Percentiles rank a stretch among this genome's conserved stretches.
phyloP scores from a whole-genome alignment of 1,139 yeast species.

The Debaryomycetaceae sp. region DNA sequence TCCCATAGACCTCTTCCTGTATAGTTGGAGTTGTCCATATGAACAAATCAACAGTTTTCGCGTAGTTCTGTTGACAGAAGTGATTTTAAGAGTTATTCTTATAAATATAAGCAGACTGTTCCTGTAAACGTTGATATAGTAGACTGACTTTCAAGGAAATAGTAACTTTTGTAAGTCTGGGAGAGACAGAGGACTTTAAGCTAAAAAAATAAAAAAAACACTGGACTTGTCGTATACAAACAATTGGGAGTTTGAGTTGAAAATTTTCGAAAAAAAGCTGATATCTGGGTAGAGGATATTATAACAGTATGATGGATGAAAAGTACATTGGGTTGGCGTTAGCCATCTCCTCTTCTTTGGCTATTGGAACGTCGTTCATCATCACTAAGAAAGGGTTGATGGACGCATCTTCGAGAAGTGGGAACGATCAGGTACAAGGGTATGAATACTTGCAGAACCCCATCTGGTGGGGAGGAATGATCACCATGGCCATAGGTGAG shows the following conservation, averaged over 20 bases:
- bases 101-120: no score
- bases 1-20: neutral
- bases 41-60: constrained; percentile 1
- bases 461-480: constrained; percentile 93
- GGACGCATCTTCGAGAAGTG: constrained; percentile 65
- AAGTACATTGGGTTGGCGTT: constrained; percentile 86
- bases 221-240: no score
- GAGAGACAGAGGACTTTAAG: no score
- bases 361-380: constrained; percentile 87
- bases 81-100: neutral
- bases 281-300: no score
- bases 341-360: constrained; percentile 84
- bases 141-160: no score
- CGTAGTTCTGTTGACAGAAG: neutral
- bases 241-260: no score
- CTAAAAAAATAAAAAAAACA: no score
- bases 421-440: constrained; percentile 62
- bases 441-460: constrained; percentile 79
- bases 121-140: no score
- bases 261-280: no score
- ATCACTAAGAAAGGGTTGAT: constrained; percentile 85
- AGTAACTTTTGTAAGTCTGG: no score
- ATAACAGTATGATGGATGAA: constrained; percentile 53
- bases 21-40: neutral
- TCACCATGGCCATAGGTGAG: constrained; percentile 90